Percentiles rank a stretch among this genome's conserved stretches.
Conservation (phyloP, 306 rosid species). For the Prunus kanzakura region DNA sequence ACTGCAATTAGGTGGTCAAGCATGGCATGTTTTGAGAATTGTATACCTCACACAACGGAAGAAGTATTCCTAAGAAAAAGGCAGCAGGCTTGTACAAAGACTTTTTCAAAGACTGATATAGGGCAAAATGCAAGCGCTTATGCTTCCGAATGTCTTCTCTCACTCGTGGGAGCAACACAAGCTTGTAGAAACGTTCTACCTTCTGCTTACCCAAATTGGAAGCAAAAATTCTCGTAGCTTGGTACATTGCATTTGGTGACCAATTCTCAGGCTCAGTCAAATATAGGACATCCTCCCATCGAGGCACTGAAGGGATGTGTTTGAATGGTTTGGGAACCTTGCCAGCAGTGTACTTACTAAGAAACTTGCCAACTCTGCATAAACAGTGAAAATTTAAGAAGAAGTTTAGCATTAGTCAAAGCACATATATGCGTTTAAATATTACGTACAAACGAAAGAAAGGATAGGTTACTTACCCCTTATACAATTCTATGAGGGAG, state of each 20-base stretch:
- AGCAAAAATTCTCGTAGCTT: constrained; percentile 80
- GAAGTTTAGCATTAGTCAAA: not conserved
- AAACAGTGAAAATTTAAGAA: not conserved
- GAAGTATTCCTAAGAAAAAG: constrained; percentile 76
- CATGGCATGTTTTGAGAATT: not conserved
- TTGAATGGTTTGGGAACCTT: constrained; percentile 80
- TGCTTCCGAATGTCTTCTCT: constrained; percentile 80
- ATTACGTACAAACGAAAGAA: not conserved
- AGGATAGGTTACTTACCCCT: constrained; percentile 44
- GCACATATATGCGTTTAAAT: not conserved
- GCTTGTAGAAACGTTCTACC: constrained; percentile 78
- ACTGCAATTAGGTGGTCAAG: not conserved
- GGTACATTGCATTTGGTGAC: constrained; percentile 91
- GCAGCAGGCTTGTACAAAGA: constrained; percentile 89
- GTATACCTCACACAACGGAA: constrained; percentile 86
- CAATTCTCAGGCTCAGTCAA: constrained; percentile 87
- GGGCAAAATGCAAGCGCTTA: constrained; percentile 77
- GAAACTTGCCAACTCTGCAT: constrained; percentile 66
- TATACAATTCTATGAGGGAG: constrained; percentile 61
- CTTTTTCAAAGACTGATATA: constrained; percentile 83
- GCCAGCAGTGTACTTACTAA: constrained; percentile 65
- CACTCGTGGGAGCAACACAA: constrained; percentile 85
- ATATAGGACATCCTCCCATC: constrained; percentile 81
- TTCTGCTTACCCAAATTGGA: constrained; percentile 70
- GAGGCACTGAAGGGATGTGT: constrained; percentile 61